These are phyloP conservation scores for Coemansia sp. DNA, from an alignment of 192 early-diverging fungal species.

Conservation along the genomic window DNA sequence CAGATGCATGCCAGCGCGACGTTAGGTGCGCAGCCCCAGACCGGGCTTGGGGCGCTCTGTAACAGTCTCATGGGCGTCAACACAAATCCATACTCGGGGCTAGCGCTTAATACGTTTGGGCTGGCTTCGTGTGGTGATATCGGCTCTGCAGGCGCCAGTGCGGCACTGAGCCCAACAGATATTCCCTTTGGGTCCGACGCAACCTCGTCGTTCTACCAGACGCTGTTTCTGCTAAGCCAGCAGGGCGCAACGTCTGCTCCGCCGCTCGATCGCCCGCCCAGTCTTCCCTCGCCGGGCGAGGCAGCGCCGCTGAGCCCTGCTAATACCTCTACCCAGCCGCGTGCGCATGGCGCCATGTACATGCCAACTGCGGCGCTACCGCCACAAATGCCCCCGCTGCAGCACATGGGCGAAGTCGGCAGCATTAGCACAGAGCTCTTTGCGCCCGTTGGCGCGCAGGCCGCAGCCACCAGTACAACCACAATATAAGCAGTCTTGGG, in stretches of 20 bases:
- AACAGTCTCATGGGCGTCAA: slow-evolving; percentile 24
- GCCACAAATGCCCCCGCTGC: slow-evolving; percentile 3
- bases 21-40: slow-evolving; percentile 4
- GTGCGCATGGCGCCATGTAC: slow-evolving; percentile 14
- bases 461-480: not conserved
- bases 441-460: slow-evolving; percentile 5
- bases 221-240: slow-evolving; percentile 23
- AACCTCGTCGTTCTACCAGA: slow-evolving; percentile 27
- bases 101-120: slow-evolving; percentile 12
- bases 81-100: slow-evolving; percentile 7
- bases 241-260: slow-evolving; percentile 5
- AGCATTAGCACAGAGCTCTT: slow-evolving; percentile 6
- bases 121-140: not conserved
- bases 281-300: slow-evolving; percentile 1
- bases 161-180: slow-evolving; percentile 9
- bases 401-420: not conserved
- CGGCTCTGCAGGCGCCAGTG: not conserved
- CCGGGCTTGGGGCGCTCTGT: slow-evolving; percentile 24
- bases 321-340: slow-evolving; percentile 2
- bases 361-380: slow-evolving; percentile 13
- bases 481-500: not conserved
- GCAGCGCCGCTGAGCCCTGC: slow-evolving; percentile 13
- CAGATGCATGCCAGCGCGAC: slow-evolving; percentile 1
- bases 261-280: slow-evolving; percentile 3
- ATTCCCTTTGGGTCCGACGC: slow-evolving; percentile 14